These are phyloP conservation scores for Alloteropsis angusta DNA, from an alignment of 202 grass and related monocot species.

Conservation along the genomic window DNA sequence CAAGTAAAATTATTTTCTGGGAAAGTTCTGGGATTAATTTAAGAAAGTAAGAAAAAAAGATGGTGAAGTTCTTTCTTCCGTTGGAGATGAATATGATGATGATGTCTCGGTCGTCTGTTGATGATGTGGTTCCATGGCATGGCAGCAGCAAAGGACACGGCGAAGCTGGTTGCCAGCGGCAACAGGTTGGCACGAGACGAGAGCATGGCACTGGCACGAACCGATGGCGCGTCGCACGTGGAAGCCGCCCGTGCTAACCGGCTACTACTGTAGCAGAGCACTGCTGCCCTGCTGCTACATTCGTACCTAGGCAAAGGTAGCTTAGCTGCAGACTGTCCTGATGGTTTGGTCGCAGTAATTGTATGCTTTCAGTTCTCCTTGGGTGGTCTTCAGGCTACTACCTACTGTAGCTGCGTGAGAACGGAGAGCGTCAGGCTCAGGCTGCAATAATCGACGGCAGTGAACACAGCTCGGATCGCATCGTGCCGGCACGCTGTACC, in stretches of 20 bases:
- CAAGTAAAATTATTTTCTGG: no score
- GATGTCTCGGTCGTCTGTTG: no score
- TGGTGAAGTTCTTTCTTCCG: background rate
- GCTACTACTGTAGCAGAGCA: background rate
- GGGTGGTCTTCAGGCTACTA: background rate
- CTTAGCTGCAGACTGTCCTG: no score
- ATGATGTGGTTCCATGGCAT: background rate
- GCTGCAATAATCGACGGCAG: background rate
- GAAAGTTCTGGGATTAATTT: no score
- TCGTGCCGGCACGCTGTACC: background rate
- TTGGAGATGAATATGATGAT: background rate
- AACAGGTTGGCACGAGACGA: slow-evolving; percentile 21
- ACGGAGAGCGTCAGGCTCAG: background rate
- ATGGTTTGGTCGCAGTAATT: background rate
- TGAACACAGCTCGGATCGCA: background rate
- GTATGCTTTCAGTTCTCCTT: background rate
- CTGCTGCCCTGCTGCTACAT: background rate
- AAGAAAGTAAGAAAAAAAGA: no score
- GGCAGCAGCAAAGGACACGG: background rate
- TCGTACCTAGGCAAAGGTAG: no score
- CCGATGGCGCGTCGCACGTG: background rate
- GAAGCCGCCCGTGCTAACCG: background rate
- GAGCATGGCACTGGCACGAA: no score
- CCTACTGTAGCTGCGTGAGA: background rate
- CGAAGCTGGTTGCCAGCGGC: background rate